Evolutionary conservation across 1,284 basidiomycete species (phyloP), one percentile per base, ranked within the genome.

Genomic region (Wolfiporia cocos): DNA sequence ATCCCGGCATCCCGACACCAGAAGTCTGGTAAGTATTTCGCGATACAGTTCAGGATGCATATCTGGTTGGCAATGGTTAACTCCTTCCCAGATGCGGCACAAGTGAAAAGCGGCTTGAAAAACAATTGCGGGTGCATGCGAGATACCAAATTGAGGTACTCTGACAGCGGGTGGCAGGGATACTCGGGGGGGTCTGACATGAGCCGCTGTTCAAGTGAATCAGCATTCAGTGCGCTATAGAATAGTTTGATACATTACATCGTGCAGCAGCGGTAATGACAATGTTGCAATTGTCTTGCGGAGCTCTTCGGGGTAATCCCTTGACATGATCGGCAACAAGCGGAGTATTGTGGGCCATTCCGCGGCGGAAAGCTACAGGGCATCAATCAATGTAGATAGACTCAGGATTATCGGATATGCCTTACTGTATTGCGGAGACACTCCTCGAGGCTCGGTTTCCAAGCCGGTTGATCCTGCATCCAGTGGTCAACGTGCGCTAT

Each of bases 1-100:
- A 91, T 90, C 53, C 88, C 84, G 2, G 81, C 70, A 59, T 89
- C 81, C 17, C 76, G 70, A 2, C 70, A 73, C 86, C 84, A 89
- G 53, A 81, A 79, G 42, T 76, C 73, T 0, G 75, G 69, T 10
- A 87, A 59, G 49, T 76, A 73, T 11, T 65, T 68, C 3, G 76
- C 65, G 23, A 86, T 48, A 1, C 71, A 65, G 11, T 65, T 62
- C 22, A 89, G 59, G 1, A 73, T 64, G 35, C 73, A 71, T 0
- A 89, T 69, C 45, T 85, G 75, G 30, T 71, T 73, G 4, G 74
- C 62, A 2, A 87, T 68, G 0, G 73, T 71, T 12, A 74, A 54
- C 29, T 79, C 74, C 46, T 78, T 79, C 18, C 70, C 69, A 0
- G 83, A 76, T 0, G 77, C 78, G 0, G 86, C 80, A 37, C 81